Evolutionary conservation across 1,284 basidiomycete genomes (phyloP).

Genomic region (Tylopilus orsonianus): DNA sequence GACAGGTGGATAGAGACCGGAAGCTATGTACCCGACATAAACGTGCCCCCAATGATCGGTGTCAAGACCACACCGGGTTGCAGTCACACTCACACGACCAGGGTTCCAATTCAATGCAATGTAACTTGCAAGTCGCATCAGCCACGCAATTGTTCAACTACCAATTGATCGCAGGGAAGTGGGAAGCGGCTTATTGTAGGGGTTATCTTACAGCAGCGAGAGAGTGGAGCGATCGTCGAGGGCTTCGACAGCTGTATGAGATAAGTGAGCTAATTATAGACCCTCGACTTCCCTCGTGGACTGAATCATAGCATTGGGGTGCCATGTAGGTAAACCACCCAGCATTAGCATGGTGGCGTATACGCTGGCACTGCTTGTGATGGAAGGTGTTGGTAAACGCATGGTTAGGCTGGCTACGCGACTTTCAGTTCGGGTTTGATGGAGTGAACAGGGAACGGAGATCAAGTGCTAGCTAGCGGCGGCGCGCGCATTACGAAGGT

Average conservation of each 20-base stretch:
- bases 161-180: neutral
- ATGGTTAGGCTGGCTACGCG: neutral
- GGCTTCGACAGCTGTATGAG: no score
- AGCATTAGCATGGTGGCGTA: neutral
- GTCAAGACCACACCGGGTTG: neutral
- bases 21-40: neutral
- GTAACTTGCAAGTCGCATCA: no score
- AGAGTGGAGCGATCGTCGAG: neutral
- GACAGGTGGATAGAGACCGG: constrained; percentile 1
- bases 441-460: neutral
- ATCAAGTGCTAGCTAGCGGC: neutral
- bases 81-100: neutral
- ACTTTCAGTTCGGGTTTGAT: constrained; percentile 2
- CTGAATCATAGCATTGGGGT: neutral
- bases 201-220: neutral
- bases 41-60: neutral
- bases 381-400: neutral
- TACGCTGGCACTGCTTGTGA: neutral
- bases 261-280: constrained; percentile 8
- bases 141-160: neutral
- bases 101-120: no score
- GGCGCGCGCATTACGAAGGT: neutral
- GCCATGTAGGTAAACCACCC: constrained; percentile 1
- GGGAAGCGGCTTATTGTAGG: neutral
- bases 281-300: constrained; percentile 1